These are phyloP conservation scores for Moesziomyces sp. DNA, from an alignment of 1,284 basidiomycete genomes.

Conservation along the genomic window DNA sequence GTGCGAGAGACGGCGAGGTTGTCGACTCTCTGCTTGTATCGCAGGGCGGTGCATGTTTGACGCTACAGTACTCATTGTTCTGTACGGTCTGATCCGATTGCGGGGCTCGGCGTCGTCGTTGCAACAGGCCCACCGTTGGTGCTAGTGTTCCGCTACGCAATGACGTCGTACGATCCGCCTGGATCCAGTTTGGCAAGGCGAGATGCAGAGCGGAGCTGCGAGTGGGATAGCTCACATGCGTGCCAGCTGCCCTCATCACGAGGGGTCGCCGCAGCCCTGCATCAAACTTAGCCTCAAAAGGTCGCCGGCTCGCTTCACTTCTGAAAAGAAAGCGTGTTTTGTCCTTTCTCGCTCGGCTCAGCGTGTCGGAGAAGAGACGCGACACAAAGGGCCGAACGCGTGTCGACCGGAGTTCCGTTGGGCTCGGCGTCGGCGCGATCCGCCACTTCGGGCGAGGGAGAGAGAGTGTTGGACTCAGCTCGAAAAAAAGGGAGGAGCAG, in stretches of 20 bases:
- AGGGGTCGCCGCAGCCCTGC: too few species aligned
- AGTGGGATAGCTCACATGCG: constrained; percentile 13
- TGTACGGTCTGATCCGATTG: too few species aligned
- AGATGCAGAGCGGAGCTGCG: not conserved
- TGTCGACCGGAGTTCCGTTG: constrained; percentile 18
- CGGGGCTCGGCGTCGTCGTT: too few species aligned
- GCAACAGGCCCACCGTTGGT: too few species aligned
- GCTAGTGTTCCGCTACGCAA: not conserved
- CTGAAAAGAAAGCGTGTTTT: constrained; percentile 3
- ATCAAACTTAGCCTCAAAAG: too few species aligned
- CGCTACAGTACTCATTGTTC: too few species aligned
- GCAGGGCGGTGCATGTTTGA: too few species aligned
- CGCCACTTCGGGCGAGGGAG: not conserved
- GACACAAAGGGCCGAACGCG: not conserved
- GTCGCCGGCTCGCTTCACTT: not conserved
- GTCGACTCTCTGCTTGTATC: too few species aligned
- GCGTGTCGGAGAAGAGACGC: not conserved
- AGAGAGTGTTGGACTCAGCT: too few species aligned
- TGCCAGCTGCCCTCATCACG: not conserved
- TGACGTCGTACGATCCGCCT: not conserved
- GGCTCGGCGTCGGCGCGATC: constrained; percentile 26
- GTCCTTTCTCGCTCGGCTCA: too few species aligned
- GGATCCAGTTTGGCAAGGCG: too few species aligned
- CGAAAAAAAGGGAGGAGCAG: not conserved
- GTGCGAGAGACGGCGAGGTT: too few species aligned